A percentile compares a stretch with the other conserved stretches of the same genome.
Conservation (phyloP, 495 filamentous ascomycete genomes). For the Penicillium pancosmium region DNA sequence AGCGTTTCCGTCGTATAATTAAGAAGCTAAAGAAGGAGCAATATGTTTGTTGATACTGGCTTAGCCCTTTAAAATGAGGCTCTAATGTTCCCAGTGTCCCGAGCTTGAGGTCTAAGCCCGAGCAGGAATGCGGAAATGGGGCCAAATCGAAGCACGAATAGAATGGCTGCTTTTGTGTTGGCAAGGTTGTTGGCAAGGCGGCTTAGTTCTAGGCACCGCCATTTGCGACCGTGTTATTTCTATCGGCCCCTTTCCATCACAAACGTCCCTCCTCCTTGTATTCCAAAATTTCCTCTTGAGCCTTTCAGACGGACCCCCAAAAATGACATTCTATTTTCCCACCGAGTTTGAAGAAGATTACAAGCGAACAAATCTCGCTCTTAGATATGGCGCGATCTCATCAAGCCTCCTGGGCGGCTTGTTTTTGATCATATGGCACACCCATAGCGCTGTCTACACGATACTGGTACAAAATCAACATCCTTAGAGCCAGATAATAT, state of each 20-base stretch:
- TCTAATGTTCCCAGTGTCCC: no score
- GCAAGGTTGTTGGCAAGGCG: neutral
- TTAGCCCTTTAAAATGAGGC: no score
- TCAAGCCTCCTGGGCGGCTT: neutral
- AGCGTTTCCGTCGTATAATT: no score
- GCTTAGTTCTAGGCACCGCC: conserved; percentile 1
- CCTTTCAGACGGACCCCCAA: neutral
- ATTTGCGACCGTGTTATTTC: conserved; percentile 3
- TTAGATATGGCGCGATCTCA: neutral
- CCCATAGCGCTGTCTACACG: neutral
- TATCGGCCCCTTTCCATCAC: neutral
- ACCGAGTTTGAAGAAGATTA: conserved; percentile 1
- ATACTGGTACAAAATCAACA: neutral
- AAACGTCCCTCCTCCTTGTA: neutral
- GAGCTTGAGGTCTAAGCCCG: neutral
- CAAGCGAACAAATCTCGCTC: neutral
- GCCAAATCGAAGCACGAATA: conserved; percentile 4
- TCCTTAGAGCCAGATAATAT: neutral
- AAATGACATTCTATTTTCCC: conserved; percentile 4
- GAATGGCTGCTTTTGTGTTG: neutral
- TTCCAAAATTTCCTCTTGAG: neutral
- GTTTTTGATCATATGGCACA: neutral
- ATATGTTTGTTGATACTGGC: no score
- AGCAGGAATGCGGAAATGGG: neutral
- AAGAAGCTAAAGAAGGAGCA: no score